Percentiles rank a stretch among this genome's conserved stretches.
phyloP scores from a whole-genome alignment of 331 rosid genomes.

The Stylosanthes scabra region DNA sequence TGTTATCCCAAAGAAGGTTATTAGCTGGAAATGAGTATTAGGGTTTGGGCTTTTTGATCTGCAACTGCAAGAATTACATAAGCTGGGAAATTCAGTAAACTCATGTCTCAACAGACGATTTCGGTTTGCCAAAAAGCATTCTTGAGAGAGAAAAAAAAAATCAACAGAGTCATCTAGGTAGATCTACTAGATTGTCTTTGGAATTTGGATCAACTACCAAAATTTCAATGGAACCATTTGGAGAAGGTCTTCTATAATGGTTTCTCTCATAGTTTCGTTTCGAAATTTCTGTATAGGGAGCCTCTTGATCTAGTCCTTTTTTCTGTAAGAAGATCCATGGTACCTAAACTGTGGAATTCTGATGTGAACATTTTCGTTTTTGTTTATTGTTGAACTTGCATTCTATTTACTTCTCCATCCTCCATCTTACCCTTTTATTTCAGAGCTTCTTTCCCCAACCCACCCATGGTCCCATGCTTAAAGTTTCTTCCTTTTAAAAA shows the following conservation, averaged over 20 bases:
- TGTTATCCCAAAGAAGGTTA: background rate
- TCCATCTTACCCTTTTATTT: background rate
- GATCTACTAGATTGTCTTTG: background rate
- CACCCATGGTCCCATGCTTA: no score
- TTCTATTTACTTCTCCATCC: background rate
- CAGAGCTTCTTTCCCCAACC: background rate
- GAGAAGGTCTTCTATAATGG: background rate
- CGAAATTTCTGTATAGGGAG: background rate
- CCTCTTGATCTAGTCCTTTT: background rate
- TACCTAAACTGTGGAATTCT: background rate
- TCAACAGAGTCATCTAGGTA: background rate
- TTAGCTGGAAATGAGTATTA: background rate
- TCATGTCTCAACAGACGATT: background rate
- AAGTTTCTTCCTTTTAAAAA: no score
- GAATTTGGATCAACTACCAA: background rate
- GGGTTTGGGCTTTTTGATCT: background rate
- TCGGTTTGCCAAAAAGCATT: background rate
- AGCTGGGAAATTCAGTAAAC: background rate
- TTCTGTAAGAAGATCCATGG: slow-evolving; percentile 3
- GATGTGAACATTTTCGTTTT: background rate
- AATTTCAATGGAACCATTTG: background rate
- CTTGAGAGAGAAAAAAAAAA: background rate
- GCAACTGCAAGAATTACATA: background rate
- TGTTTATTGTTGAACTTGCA: background rate
- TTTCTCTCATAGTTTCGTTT: slow-evolving; percentile 1